Conservation (phyloP, 768 basidiomycete genomes). For the Kwoniella shandongensis region DNA sequence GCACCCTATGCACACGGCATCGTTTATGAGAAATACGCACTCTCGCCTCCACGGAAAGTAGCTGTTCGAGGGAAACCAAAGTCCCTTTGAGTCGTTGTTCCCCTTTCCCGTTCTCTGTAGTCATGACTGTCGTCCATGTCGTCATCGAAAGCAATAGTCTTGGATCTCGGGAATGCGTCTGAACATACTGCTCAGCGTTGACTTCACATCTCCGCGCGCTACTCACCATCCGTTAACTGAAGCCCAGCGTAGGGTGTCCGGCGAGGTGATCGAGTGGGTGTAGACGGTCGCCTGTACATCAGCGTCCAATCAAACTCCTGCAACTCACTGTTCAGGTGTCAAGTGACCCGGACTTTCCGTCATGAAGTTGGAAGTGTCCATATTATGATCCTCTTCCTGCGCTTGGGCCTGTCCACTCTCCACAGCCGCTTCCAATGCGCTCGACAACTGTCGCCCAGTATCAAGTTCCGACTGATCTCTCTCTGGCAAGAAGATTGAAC, state of each 20-base stretch:
- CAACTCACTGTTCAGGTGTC: slow-evolving; percentile 7
- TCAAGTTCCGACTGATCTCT: slow-evolving; percentile 1
- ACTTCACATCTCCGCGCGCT: too few species aligned
- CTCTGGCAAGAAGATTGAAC: slow-evolving; percentile 5
- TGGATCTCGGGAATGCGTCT: slow-evolving; percentile 53
- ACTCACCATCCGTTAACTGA: slow-evolving; percentile 24
- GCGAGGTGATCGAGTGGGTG: slow-evolving; percentile 2
- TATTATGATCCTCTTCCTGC: background rate
- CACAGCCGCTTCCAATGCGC: slow-evolving; percentile 12
- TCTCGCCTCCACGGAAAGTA: slow-evolving; percentile 34
- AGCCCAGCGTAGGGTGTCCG: slow-evolving; percentile 22
- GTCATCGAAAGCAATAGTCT: slow-evolving; percentile 54
- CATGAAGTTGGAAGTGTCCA: background rate
- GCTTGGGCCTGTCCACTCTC: slow-evolving; percentile 6
- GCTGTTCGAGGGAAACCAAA: slow-evolving; percentile 47
- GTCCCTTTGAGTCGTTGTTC: slow-evolving; percentile 34
- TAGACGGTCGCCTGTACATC: slow-evolving; percentile 2
- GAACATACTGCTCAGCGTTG: background rate
- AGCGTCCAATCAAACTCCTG: background rate
- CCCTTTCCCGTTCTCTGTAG: slow-evolving; percentile 22
- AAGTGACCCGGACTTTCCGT: slow-evolving; percentile 12
- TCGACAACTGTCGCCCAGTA: slow-evolving; percentile 5
- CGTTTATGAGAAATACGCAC: slow-evolving; percentile 10
- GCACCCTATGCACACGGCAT: too few species aligned
- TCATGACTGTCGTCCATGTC: slow-evolving; percentile 41